Conservation (phyloP, 2,329 filamentous ascomycete genomes). For the Scedosporium minutisporum region DNA sequence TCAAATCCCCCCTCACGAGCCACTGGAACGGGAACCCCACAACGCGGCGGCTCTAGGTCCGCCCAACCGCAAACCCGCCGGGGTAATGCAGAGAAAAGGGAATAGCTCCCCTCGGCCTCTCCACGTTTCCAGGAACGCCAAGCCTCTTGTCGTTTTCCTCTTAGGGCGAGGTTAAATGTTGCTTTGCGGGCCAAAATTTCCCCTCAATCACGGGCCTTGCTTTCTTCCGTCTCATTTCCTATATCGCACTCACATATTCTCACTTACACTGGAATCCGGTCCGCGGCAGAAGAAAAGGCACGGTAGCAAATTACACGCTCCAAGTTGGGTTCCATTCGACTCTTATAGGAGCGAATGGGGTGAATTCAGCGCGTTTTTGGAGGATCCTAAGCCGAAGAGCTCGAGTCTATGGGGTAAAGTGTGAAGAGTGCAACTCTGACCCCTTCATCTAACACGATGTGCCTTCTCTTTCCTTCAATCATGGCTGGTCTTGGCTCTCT, state of each 20-base stretch:
- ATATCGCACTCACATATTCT: not conserved
- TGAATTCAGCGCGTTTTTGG: not conserved
- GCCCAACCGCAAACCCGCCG: not conserved
- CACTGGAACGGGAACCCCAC: not conserved
- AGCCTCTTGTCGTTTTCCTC: not conserved
- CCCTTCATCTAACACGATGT: too few species aligned
- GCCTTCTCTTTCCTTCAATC: too few species aligned
- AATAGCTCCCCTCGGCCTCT: not conserved
- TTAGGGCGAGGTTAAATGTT: too few species aligned
- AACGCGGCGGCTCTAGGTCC: not conserved
- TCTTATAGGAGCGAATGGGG: not conserved
- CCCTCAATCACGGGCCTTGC: slow-evolving; percentile 3
- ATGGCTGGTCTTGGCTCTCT: too few species aligned
- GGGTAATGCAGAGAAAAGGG: too few species aligned
- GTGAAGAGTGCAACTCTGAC: too few species aligned
- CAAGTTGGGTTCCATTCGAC: not conserved
- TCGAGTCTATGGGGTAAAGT: too few species aligned
- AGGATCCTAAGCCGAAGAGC: not conserved
- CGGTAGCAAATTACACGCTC: not conserved
- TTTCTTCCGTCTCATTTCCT: not conserved
- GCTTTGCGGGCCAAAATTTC: not conserved
- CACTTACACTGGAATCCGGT: not conserved
- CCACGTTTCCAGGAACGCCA: not conserved
- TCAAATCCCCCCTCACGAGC: not conserved
- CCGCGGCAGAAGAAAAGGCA: not conserved